Base-by-base conservation (phyloP, 78 protist genomes). In the Parvularia atlantis region DNA sequence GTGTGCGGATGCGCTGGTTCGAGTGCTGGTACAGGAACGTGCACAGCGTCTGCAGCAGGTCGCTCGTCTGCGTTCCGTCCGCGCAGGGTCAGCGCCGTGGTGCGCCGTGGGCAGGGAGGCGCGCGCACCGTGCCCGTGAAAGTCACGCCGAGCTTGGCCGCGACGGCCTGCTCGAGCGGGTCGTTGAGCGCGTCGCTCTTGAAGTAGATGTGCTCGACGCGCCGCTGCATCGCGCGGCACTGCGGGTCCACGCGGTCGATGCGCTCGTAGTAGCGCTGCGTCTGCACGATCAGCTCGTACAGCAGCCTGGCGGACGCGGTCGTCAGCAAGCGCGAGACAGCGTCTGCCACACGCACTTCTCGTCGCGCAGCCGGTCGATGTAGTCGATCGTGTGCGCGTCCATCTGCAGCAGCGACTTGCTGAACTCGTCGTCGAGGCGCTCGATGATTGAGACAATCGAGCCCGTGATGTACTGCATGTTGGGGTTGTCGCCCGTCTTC, bases 381-480 rank as follows among this genome's bases (percentile, higher is more conserved):
- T 90, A 93, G 48, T 82, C 92, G 35, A 52, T 37, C 44, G 91
- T 67, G 82, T 88, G 90, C 26, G 83, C 88, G 69, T 87, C 87
- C 59, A 76, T 52, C 37, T 39, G 9, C 61, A 81, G 97, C 40
- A 93, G 89, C 9, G 72, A 22, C 69, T 62, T 67, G 13, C 66
- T 77, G 74, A 77, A 78, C 73, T 90, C 91, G 52, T 88, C 89
- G 71, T 88, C 94, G 41, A 89, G 81, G 31, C 88, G 70, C 69
- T 85, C 89, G 30, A 85, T 69, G 31, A 81, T 48, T 1, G 80
- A 37, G 31, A 77, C 39, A 28, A 89, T n/a, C n/a, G n/a, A n/a
- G n/a, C n/a, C n/a, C n/a, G n/a, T n/a, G n/a, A n/a, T n/a, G n/a
- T n/a, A n/a, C n/a, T n/a, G n/a, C n/a, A n/a, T n/a, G n/a, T n/a